Conservation (phyloP, 768 basidiomycete species). For the Kwoniella mangroviensis region DNA sequence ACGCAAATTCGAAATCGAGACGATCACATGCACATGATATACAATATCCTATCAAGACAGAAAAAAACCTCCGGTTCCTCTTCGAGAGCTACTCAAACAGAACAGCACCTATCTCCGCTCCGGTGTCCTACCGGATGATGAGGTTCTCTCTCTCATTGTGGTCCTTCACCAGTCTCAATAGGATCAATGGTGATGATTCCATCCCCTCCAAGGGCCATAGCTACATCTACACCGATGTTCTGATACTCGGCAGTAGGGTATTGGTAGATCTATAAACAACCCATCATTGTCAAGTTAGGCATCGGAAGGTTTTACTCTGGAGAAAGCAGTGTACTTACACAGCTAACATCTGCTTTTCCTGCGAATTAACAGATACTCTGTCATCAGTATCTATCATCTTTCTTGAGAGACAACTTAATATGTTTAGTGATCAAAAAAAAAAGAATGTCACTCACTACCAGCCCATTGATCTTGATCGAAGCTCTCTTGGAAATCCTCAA, state of each 20-base stretch:
- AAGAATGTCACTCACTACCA: neutral
- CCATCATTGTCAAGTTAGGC: no score
- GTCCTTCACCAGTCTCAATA: constrained; percentile 2
- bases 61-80: no score
- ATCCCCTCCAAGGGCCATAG: constrained; percentile 19
- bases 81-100: no score
- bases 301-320: neutral
- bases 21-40: no score
- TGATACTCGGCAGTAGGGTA: constrained; percentile 10
- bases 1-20: no score
- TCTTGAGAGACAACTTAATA: no score
- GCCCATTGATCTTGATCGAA: constrained; percentile 7
- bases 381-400: neutral
- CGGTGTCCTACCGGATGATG: no score
- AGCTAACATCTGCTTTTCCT: constrained; percentile 14
- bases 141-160: neutral
- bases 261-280: constrained; percentile 2
- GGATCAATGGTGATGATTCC: constrained; percentile 9
- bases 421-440: neutral
- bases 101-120: no score
- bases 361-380: neutral
- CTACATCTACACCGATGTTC: constrained; percentile 19
- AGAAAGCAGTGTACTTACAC: neutral
- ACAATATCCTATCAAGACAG: no score
- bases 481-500: constrained; percentile 9